Conservation (phyloP, 768 basidiomycete species). For the Suillus clintonianus region DNA sequence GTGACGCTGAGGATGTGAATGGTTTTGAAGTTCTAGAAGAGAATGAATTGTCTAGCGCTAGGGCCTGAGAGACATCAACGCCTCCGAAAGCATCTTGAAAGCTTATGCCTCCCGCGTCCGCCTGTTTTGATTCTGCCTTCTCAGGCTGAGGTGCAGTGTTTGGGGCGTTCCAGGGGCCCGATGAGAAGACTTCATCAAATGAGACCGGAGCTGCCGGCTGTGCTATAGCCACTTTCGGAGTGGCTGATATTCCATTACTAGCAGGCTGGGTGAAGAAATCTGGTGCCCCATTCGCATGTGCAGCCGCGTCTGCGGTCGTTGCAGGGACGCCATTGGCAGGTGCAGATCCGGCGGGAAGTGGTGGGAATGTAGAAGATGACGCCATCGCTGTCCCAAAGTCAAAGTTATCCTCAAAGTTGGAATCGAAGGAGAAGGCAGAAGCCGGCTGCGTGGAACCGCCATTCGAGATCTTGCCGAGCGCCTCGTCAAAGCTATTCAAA, state of each 20-base stretch:
- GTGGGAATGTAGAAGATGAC: constrained; percentile 30
- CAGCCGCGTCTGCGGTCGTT: constrained; percentile 7
- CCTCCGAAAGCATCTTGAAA: constrained; percentile 64
- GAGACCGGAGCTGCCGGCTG: constrained; percentile 30
- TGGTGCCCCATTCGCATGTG: constrained; percentile 11
- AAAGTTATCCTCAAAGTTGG: constrained; percentile 65
- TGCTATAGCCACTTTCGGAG: constrained; percentile 15
- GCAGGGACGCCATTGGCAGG: constrained; percentile 28
- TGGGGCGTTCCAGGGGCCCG: constrained; percentile 16
- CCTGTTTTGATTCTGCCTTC: constrained; percentile 12
- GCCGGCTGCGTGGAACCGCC: constrained; percentile 33
- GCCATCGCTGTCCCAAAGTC: constrained; percentile 53
- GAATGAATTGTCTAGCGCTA: constrained; percentile 44
- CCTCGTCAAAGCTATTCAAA: constrained; percentile 73
- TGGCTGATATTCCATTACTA: constrained; percentile 9
- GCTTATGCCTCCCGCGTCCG: constrained; percentile 28
- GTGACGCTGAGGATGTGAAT: constrained; percentile 19
- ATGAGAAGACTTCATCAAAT: constrained; percentile 52
- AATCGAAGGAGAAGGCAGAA: constrained; percentile 61
- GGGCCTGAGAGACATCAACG: constrained; percentile 36
- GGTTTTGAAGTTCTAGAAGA: constrained; percentile 36
- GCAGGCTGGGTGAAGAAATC: constrained; percentile 16
- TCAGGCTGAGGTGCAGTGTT: constrained; percentile 15
- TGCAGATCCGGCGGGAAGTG: constrained; percentile 20
- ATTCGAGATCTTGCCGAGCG: constrained; percentile 56